Evolutionary conservation across 148 eudicot genomes (phyloP).

Genomic region (Polygonum aviculare): DNA sequence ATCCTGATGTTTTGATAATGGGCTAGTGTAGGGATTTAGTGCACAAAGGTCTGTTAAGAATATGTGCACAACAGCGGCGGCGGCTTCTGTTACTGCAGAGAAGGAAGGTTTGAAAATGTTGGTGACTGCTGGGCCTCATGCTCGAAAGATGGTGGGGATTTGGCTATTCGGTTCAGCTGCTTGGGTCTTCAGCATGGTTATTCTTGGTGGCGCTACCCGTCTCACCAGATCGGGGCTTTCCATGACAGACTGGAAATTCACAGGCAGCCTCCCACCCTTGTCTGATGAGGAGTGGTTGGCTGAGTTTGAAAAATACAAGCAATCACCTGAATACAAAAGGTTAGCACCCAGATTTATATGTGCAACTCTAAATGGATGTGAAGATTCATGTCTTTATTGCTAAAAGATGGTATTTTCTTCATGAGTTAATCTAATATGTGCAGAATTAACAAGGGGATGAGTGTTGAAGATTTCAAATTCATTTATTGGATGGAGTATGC

Average conservation of each 20-base stretch:
- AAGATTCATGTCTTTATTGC: not conserved
- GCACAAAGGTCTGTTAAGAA: constrained; percentile 37
- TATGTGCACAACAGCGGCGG: constrained; percentile 38
- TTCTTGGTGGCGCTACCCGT: constrained; percentile 90
- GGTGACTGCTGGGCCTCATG: constrained; percentile 83
- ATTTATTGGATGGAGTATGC: constrained; percentile 99
- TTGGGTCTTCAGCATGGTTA: constrained; percentile 97
- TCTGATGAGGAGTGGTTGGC: constrained; percentile 69
- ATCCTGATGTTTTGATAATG: constrained; percentile 12
- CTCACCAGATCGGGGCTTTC: constrained; percentile 92
- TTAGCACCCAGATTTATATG: constrained; percentile 19
- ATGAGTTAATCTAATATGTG: not conserved
- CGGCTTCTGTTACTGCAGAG: constrained; percentile 31
- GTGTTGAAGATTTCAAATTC: constrained; percentile 85
- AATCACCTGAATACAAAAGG: constrained; percentile 91
- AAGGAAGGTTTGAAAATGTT: constrained; percentile 57
- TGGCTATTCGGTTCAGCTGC: constrained; percentile 98
- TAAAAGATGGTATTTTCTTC: not conserved
- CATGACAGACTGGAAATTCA: constrained; percentile 98
- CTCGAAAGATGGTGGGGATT: constrained; percentile 79
- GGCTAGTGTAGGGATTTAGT: constrained; percentile 34
- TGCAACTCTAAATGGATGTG: not conserved
- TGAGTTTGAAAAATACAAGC: constrained; percentile 94
- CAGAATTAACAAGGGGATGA: constrained; percentile 90
- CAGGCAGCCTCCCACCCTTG: constrained; percentile 82